Conservation (phyloP, 2,329 filamentous ascomycete species). For the Aspergillus sp. region DNA sequence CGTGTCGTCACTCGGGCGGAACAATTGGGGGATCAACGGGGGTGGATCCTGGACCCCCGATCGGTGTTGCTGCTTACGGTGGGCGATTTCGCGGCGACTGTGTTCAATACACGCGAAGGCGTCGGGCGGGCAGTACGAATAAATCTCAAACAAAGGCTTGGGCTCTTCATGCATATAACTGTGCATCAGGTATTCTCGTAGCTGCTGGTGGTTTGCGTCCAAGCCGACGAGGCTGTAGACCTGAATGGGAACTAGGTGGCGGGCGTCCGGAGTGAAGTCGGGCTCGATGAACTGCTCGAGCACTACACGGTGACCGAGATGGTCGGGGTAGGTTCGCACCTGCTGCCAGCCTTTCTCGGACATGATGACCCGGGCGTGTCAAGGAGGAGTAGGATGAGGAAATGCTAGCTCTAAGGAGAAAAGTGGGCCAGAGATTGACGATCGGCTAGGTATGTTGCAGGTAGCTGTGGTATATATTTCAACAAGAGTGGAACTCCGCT, state of each 20-base stretch:
- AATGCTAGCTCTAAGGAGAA: too few relatives aligned
- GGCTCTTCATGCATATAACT: slow-evolving; percentile 9
- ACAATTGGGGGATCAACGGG: slow-evolving; percentile 12
- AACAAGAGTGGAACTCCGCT: too few relatives aligned
- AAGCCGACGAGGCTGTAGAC: slow-evolving; percentile 10
- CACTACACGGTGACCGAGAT: slow-evolving; percentile 15
- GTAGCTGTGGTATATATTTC: too few relatives aligned
- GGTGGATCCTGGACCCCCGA: slow-evolving; percentile 5
- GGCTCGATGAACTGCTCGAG: slow-evolving; percentile 14
- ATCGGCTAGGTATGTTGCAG: too few relatives aligned
- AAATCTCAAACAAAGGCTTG: slow-evolving; percentile 18
- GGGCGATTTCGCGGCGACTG: slow-evolving; percentile 14
- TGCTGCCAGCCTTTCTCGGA: slow-evolving; percentile 10
- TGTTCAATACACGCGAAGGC: slow-evolving; percentile 18
- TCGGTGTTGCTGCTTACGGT: slow-evolving; percentile 16
- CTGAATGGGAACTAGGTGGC: slow-evolving; percentile 6
- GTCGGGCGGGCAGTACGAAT: slow-evolving; percentile 17
- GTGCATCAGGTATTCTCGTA: slow-evolving; percentile 16
- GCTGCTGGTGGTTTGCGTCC: not conserved
- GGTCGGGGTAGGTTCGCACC: slow-evolving; percentile 13
- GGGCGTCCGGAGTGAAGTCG: slow-evolving; percentile 4
- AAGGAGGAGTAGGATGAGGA: too few relatives aligned
- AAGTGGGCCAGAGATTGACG: too few relatives aligned
- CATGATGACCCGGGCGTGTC: too few relatives aligned
- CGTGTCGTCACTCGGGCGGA: not conserved